Evolutionary conservation across 495 filamentous ascomycete genomes (phyloP).

Genomic region (Peziza echinospora): DNA sequence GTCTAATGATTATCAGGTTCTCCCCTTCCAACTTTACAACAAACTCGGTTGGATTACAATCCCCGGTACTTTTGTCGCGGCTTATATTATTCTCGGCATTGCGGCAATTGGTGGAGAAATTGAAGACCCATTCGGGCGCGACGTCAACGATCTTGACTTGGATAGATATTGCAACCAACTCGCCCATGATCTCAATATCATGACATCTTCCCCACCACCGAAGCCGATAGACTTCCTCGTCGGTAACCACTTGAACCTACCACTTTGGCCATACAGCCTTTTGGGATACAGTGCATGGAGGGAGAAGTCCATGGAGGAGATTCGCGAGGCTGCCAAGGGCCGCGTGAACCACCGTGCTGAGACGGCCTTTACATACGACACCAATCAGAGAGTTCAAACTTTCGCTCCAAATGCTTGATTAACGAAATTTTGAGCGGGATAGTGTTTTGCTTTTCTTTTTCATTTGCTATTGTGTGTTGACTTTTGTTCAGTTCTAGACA

Average conservation of each 20-base stretch:
- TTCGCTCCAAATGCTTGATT: too few relatives aligned
- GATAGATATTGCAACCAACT: conserved; percentile 57
- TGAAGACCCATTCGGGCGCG: conserved; percentile 72
- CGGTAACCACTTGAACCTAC: conserved; percentile 32
- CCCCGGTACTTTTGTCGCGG: conserved; percentile 52
- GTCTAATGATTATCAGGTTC: conserved; percentile 22
- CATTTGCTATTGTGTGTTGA: too few relatives aligned
- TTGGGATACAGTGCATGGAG: conserved; percentile 39
- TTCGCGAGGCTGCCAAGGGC: conserved; percentile 30
- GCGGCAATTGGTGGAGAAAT: conserved; percentile 69
- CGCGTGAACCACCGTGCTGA: conserved; percentile 23
- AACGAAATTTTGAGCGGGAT: too few relatives aligned
- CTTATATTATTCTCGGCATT: conserved; percentile 81
- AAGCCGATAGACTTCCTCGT: conserved; percentile 35
- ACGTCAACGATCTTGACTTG: conserved; percentile 70
- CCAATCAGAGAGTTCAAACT: too few relatives aligned
- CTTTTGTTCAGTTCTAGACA: too few relatives aligned
- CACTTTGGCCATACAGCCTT: conserved; percentile 45
- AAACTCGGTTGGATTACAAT: conserved; percentile 56
- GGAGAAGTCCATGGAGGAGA: conserved; percentile 35
- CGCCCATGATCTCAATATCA: conserved; percentile 47
- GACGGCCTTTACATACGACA: too few relatives aligned
- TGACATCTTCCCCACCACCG: conserved; percentile 37
- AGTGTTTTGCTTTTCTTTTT: too few relatives aligned
- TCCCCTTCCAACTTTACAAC: conserved; percentile 61